Conservation (phyloP, 1,139 yeast genomes). For the Kurtzmaniella quercitrusa region DNA sequence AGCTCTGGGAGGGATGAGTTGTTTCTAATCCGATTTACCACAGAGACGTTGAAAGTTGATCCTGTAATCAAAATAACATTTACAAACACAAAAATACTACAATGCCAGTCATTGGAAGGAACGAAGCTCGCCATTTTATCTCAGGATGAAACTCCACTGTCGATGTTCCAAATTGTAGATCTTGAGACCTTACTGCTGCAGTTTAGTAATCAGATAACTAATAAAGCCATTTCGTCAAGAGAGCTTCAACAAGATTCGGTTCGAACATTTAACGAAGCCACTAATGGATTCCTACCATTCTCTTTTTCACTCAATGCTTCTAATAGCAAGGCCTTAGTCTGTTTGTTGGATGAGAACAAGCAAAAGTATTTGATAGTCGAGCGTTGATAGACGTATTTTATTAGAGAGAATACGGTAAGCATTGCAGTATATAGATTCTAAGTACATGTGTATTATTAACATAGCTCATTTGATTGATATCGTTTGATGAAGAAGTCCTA, state of each 20-base stretch:
- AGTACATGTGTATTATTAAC: too few species aligned
- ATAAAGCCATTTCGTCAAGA: constrained; percentile 2
- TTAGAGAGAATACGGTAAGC: neutral
- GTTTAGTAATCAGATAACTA: neutral
- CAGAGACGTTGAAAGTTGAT: neutral
- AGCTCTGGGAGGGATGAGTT: neutral
- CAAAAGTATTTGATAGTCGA: constrained; percentile 30
- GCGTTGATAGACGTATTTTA: neutral
- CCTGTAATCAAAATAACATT: constrained; percentile 3
- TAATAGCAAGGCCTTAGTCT: constrained; percentile 18
- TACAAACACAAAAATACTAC: neutral
- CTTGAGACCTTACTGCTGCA: neutral
- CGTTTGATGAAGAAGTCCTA: too few species aligned
- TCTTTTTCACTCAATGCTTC: constrained; percentile 2
- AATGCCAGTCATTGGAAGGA: neutral
- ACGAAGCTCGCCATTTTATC: neutral
- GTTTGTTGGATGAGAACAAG: constrained; percentile 35
- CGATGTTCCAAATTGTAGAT: neutral
- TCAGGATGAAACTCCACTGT: neutral
- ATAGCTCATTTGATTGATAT: too few species aligned
- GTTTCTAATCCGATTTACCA: neutral
- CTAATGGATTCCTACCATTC: constrained; percentile 6
- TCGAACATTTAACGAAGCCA: neutral
- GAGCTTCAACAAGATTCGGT: constrained; percentile 5
- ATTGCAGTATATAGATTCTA: too few species aligned